phyloP scores from a whole-genome alignment of 2,329 filamentous ascomycete genomes.

The Hypoxylon sp. region DNA sequence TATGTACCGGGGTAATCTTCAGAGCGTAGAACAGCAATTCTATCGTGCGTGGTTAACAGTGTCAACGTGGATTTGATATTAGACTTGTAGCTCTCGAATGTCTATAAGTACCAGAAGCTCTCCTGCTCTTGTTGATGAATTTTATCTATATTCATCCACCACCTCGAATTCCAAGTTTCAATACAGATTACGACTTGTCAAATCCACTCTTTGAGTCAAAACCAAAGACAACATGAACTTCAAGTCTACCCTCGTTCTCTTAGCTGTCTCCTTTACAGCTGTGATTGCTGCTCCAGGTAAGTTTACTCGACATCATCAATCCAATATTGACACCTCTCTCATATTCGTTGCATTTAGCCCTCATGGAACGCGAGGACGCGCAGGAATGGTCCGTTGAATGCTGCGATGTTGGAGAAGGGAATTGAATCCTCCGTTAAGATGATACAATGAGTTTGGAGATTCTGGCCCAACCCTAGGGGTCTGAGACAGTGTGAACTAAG shows the following conservation, averaged over 20 bases:
- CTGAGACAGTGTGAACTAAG: too few species aligned
- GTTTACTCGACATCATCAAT: neutral
- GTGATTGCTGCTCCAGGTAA: slow-evolving; percentile 19
- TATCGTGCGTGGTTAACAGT: neutral
- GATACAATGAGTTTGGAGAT: neutral
- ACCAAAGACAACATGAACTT: slow-evolving; percentile 20
- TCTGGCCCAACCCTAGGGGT: neutral
- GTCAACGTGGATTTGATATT: neutral
- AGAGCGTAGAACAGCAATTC: neutral
- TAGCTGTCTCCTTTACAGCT: slow-evolving; percentile 14
- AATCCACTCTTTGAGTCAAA: neutral
- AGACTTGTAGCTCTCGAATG: neutral
- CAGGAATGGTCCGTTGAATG: slow-evolving; percentile 22
- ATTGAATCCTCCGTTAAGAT: neutral
- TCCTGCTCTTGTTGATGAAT: neutral
- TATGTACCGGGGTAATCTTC: slow-evolving; percentile 6
- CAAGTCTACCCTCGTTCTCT: slow-evolving; percentile 12
- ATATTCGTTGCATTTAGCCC: slow-evolving; percentile 4
- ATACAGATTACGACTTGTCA: neutral
- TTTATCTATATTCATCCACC: neutral
- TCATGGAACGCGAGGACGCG: slow-evolving; percentile 17
- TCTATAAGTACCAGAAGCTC: slow-evolving; percentile 9
- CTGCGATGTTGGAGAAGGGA: slow-evolving; percentile 17
- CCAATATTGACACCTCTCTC: neutral
- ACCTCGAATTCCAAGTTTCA: neutral